phyloP scores from a whole-genome alignment of 2,329 filamentous ascomycete genomes.

The Fusarium beomiforme region DNA sequence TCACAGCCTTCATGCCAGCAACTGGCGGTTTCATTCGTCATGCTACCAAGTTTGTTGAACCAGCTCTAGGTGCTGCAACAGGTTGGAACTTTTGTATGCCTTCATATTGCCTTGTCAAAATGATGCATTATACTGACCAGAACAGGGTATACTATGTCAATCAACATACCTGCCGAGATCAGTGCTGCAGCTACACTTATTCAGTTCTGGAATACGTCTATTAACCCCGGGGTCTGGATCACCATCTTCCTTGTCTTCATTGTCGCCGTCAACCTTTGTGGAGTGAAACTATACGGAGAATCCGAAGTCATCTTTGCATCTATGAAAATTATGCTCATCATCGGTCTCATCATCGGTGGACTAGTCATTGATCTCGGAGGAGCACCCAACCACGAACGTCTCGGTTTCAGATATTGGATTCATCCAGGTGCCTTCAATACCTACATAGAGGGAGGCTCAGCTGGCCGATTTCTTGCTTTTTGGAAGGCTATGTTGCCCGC shows the following conservation, averaged over 20 bases:
- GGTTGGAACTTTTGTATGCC: neutral
- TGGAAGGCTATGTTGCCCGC: neutral
- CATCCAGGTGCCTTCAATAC: neutral
- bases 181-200: neutral
- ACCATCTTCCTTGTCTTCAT: neutral
- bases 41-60: neutral
- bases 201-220: neutral
- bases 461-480: neutral
- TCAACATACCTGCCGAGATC: neutral
- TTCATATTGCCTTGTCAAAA: accelerated
- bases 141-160: neutral
- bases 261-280: neutral
- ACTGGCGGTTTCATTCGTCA: neutral
- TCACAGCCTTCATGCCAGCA: neutral
- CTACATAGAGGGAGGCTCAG: neutral
- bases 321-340: neutral
- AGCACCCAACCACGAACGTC: neutral
- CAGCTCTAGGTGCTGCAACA: neutral
- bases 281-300: neutral
- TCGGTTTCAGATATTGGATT: neutral
- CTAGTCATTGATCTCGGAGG: neutral
- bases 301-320: neutral
- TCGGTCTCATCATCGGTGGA: neutral
- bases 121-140: neutral
- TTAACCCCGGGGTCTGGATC: neutral